Base-by-base conservation (phyloP, 192 early-diverging fungal genomes). In the Linderina pennispora region DNA sequence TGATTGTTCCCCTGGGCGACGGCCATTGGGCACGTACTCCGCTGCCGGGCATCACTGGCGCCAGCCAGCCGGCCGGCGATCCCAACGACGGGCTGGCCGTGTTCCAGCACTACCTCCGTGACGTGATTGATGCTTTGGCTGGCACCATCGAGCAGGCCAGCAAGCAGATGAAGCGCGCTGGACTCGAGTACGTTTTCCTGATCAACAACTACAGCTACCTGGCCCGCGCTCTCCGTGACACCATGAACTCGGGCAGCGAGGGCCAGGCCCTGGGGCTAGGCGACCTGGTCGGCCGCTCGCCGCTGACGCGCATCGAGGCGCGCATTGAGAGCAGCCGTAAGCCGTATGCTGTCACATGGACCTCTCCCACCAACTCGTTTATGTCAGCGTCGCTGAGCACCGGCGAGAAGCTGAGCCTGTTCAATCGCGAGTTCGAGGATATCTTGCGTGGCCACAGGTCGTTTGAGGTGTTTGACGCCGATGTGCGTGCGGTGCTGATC, bases 101-200 rank as follows among this genome's bases (percentile, higher is more conserved):
- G 43, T 70, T 70, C 56, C 67, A 70, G 55, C 67, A 70, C 44
- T 70, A 70, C 28, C 33, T 70, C 33, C 67, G 67, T 16, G 67
- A 70, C 25, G 67, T 63, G 10, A 36, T 70, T 20, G 67, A 70
- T 18, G 67, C 67, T 0, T 45, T 70, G 39, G 52, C 67, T 8
- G 51, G 37, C 21, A 63, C 56, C 15, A 54, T 58, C 18, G 67
- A 70, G 23, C 50, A 58, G 40, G 67, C 60, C 40, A 60, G 67
- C 59, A 70, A 63, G 52, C 55, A 52, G 25, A 70, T 70, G 67
- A 70, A 70, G 60, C 54, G 55, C 15, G 60, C 60, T 20, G 43
- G 58, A n/a, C 48, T 57, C 23, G 60, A 70, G 52, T 70, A 63
- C 46, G 60, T 70, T 13, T 70, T 70, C 23, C 44, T 70, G 36